Conservation (phyloP, 371 early-diverging fungal species). For the Mortierella sp. region DNA sequence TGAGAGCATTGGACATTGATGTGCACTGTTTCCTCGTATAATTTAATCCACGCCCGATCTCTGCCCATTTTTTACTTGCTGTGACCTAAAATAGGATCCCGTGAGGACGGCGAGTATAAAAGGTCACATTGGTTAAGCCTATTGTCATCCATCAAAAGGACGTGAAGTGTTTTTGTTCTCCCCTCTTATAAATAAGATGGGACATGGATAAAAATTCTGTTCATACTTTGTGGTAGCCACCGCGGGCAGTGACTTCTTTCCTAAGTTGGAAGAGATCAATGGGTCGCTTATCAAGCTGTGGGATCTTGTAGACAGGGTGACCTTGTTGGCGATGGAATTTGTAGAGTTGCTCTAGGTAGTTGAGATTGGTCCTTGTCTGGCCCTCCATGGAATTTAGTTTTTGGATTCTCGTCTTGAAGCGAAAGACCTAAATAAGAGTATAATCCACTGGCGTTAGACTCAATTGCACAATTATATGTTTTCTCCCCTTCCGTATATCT, state of each 20-base stretch:
- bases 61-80: slow-evolving; percentile 89
- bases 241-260: slow-evolving; percentile 84
- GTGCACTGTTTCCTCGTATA: slow-evolving; percentile 85
- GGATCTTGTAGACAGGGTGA: slow-evolving; percentile 79
- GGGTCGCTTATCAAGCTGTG: slow-evolving; percentile 85
- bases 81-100: slow-evolving; percentile 69
- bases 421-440: slow-evolving; percentile 77
- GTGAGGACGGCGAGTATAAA: slow-evolving; percentile 2
- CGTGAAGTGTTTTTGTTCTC: slow-evolving; percentile 12
- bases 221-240: slow-evolving; percentile 82
- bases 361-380: slow-evolving; percentile 85
- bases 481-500: not conserved
- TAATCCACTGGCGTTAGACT: not conserved
- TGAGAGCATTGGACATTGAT: slow-evolving; percentile 87
- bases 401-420: slow-evolving; percentile 91
- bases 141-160: not conserved
- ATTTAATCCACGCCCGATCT: slow-evolving; percentile 85
- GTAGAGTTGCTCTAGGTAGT: slow-evolving; percentile 92
- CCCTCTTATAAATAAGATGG: not conserved
- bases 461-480: not conserved
- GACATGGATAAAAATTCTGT: not conserved
- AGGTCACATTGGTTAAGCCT: slow-evolving; percentile 10
- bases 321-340: slow-evolving; percentile 89
- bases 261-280: slow-evolving; percentile 89
- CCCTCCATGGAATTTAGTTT: slow-evolving; percentile 94